Evolutionary conservation across 139 green algal species (phyloP).

Genomic region (Desmodesmus armatus): DNA sequence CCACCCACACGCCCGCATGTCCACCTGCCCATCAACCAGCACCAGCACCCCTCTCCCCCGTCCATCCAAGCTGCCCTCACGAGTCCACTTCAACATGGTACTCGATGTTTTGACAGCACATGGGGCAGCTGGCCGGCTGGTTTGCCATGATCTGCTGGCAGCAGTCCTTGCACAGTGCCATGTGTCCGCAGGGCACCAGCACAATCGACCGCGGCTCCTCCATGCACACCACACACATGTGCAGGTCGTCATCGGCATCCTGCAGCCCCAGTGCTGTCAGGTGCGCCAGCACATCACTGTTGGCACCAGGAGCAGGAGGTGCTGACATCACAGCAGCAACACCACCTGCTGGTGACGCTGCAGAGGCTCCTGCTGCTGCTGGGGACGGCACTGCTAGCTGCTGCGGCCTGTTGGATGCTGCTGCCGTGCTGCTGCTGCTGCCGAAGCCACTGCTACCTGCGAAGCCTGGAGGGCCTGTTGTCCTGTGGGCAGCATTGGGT

Average conservation of each 20-base stretch:
- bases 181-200: constrained; percentile 64
- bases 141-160: constrained; percentile 5
- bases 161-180: constrained; percentile 64
- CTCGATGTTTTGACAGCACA: constrained; percentile 35
- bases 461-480: not conserved
- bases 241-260: constrained; percentile 11
- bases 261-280: too few relatives aligned
- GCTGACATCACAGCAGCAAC: not conserved
- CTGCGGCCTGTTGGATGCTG: too few relatives aligned
- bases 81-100: constrained; percentile 31
- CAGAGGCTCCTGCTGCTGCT: not conserved
- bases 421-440: not conserved
- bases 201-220: constrained; percentile 48
- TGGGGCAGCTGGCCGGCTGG: constrained; percentile 30
- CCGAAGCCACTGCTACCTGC: not conserved
- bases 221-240: constrained; percentile 62
- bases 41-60: too few relatives aligned
- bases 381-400: too few relatives aligned
- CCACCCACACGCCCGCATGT: too few relatives aligned
- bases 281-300: too few relatives aligned
- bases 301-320: not conserved
- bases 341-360: not conserved
- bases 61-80: too few relatives aligned
- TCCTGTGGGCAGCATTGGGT: too few relatives aligned
- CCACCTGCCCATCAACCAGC: too few relatives aligned